Conservation (phyloP, 371 early-diverging fungal species). For the Dentiscutata heterogama region DNA sequence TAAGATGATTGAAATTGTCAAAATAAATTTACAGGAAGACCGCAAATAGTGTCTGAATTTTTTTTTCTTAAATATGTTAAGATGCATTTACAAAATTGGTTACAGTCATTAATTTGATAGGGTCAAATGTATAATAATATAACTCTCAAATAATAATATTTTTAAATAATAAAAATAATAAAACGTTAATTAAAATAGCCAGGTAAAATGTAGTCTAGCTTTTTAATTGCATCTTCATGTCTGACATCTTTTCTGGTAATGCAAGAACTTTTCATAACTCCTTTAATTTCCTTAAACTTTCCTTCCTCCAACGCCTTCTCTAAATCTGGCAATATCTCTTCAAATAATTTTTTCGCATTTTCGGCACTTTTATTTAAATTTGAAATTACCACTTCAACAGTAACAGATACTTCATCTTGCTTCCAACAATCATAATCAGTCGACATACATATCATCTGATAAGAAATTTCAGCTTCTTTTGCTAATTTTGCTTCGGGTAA, state of each 20-base stretch:
- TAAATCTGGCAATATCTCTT: conserved; percentile 82
- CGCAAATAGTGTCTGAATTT: background rate
- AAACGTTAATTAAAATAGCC: conserved; percentile 63
- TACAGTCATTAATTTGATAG: too few species aligned
- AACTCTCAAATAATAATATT: too few species aligned
- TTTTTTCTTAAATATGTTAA: background rate
- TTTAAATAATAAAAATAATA: too few species aligned
- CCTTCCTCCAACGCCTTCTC: conserved; percentile 67
- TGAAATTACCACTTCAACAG: conserved; percentile 92
- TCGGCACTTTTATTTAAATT: conserved; percentile 87
- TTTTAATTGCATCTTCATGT: conserved; percentile 69
- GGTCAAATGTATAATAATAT: too few species aligned
- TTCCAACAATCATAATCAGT: conserved; percentile 99
- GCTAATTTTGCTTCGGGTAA: conserved; percentile 97
- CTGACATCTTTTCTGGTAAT: conserved; percentile 82
- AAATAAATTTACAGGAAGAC: background rate
- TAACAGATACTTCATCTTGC: conserved; percentile 86
- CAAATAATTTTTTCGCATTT: conserved; percentile 86
- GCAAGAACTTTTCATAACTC: conserved; percentile 78
- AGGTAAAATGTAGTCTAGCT: conserved; percentile 86
- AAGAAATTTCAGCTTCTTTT: conserved; percentile 97
- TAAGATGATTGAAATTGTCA: background rate
- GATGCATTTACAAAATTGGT: too few species aligned
- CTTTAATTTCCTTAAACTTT: conserved; percentile 67
- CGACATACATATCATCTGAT: conserved; percentile 98